Conservation (phyloP, 169 alveolate species). For the Neospora caninum region DNA sequence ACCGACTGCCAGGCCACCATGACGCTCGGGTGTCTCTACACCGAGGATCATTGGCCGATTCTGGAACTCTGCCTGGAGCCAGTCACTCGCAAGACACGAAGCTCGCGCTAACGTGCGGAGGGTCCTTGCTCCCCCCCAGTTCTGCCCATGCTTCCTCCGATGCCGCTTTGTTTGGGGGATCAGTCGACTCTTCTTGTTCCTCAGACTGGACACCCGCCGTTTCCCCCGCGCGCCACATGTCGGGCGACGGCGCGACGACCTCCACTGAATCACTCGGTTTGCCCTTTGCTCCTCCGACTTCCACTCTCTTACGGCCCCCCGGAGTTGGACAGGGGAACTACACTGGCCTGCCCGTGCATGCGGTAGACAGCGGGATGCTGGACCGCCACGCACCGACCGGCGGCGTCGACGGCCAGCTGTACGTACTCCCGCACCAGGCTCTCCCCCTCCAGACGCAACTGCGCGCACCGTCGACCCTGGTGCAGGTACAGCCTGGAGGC, state of each 20-base stretch:
- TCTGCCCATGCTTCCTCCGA: not conserved
- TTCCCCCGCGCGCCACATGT: not conserved
- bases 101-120: too few relatives aligned
- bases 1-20: not conserved
- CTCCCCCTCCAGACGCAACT: too few relatives aligned
- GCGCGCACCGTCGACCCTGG: too few relatives aligned
- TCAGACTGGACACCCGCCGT: not conserved
- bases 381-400: too few relatives aligned
- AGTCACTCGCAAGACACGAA: too few relatives aligned
- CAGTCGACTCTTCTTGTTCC: not conserved
- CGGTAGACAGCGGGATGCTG: not conserved
- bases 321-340: not conserved
- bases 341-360: not conserved
- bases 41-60: not conserved
- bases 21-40: not conserved
- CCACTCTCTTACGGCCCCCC: not conserved
- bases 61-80: not conserved
- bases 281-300: not conserved
- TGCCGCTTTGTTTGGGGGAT: not conserved
- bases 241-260: not conserved
- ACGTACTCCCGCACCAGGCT: too few relatives aligned
- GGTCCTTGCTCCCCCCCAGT: too few relatives aligned
- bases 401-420: too few relatives aligned
- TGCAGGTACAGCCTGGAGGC: too few relatives aligned
- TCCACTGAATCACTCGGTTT: not conserved